phyloP scores from a whole-genome alignment of 345 rosid species.

The Moricandia arvensis region DNA sequence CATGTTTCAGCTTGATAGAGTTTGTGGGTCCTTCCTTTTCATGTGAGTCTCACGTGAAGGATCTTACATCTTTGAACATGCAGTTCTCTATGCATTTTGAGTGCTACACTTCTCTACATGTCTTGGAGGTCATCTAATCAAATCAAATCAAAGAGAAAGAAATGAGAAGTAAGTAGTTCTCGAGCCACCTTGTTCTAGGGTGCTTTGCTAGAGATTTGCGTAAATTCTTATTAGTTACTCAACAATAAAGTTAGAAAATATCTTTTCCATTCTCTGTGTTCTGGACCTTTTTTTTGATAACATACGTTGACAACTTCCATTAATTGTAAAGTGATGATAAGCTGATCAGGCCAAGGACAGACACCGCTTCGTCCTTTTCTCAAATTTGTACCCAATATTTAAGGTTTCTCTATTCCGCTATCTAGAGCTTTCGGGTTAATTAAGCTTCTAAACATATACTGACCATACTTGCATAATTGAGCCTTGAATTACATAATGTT shows the following conservation, averaged over 20 bases:
- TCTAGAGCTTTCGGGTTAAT: neutral
- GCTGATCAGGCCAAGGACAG: constrained; percentile 88
- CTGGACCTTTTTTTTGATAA: neutral
- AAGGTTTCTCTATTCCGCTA: constrained; percentile 54
- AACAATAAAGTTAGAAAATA: neutral
- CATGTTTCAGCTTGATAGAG: neutral
- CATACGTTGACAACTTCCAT: neutral
- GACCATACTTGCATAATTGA: neutral
- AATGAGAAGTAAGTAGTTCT: constrained; percentile 71
- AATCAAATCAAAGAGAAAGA: constrained; percentile 92
- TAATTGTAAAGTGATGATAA: constrained; percentile 76
- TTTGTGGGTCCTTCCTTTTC: neutral
- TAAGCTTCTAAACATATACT: neutral
- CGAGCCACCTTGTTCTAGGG: constrained; percentile 3
- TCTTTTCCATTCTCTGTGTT: neutral
- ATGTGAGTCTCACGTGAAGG: constrained; percentile 5
- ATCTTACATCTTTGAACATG: constrained; percentile 21
- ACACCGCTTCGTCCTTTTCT: constrained; percentile 64
- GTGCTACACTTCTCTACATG: constrained; percentile 93
- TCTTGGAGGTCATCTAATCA: constrained; percentile 92
- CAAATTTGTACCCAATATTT: constrained; percentile 94
- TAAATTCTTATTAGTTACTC: neutral
- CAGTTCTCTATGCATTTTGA: constrained; percentile 90
- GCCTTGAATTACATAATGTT: neutral
- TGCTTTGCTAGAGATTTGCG: neutral